Percentiles rank a stretch among this genome's conserved stretches.
phyloP scores from a whole-genome alignment of 2,329 filamentous ascomycete species.

The Ambrosiella xylebori region DNA sequence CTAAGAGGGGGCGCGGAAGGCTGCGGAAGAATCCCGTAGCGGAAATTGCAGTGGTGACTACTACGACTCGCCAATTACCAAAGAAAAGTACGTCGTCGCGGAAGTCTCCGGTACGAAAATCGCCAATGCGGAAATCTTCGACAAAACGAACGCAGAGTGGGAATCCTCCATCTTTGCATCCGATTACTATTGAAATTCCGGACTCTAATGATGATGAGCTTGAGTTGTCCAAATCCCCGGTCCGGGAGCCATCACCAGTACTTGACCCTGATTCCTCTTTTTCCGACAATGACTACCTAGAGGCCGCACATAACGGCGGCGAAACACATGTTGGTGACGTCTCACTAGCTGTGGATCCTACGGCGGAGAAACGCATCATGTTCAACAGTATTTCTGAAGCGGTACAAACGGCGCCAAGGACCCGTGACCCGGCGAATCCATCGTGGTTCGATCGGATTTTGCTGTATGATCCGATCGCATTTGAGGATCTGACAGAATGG shows the following conservation, averaged over 20 bases:
- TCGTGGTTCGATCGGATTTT: conserved; percentile 89
- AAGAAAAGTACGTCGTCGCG: not conserved
- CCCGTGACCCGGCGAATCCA: conserved; percentile 31
- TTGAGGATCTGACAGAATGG: conserved; percentile 75
- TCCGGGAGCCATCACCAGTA: no score
- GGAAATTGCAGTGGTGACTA: not conserved
- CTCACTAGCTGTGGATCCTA: conserved; percentile 23
- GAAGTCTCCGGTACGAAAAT: not conserved
- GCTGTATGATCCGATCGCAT: conserved; percentile 75
- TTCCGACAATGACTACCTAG: conserved; percentile 9
- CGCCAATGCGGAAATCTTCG: not conserved
- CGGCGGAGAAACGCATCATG: conserved; percentile 26
- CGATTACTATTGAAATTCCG: conserved; percentile 11
- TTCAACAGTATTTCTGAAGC: conserved; percentile 39
- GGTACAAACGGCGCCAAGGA: conserved; percentile 32
- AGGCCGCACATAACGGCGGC: not conserved
- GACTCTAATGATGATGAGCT: conserved; percentile 12
- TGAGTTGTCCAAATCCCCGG: not conserved
- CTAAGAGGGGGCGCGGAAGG: conserved; percentile 21
- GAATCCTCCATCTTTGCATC: not conserved
- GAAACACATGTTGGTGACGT: conserved; percentile 29
- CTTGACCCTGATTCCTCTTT: conserved; percentile 1
- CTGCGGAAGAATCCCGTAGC: conserved; percentile 2
- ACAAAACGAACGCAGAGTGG: not conserved
- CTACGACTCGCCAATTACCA: not conserved